Percentiles rank a stretch among this genome's conserved stretches.
phyloP scores from a whole-genome alignment of 768 basidiomycete species.

The Kwoniella sp. region DNA sequence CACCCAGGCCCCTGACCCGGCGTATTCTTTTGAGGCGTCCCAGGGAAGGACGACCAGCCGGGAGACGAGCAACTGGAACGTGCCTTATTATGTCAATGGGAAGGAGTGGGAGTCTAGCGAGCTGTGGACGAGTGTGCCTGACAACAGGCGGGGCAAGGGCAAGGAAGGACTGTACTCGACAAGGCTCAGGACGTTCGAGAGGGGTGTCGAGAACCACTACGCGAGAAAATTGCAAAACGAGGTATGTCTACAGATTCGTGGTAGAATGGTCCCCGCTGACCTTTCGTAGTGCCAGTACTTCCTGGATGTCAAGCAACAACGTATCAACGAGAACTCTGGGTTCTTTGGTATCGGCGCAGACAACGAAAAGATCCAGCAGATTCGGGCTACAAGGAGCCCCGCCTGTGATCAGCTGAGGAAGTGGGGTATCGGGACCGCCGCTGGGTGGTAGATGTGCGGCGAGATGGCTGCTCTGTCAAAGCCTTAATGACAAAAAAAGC shows the following conservation, averaged over 20 bases:
- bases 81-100: conserved; percentile 79
- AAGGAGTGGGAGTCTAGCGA: conserved; percentile 73
- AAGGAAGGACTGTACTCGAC: conserved; percentile 37
- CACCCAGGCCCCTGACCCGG: conserved; percentile 68
- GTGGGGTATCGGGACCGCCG: conserved; percentile 22
- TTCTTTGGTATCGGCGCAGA: conserved; percentile 89
- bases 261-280: background rate
- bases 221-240: conserved; percentile 63
- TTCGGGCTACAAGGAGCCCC: conserved; percentile 65
- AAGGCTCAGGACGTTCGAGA: conserved; percentile 65
- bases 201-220: conserved; percentile 68
- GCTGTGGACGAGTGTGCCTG: conserved; percentile 56
- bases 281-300: conserved; percentile 62
- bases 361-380: conserved; percentile 76
- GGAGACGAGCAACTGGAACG: conserved; percentile 63
- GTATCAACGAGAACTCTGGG: conserved; percentile 72
- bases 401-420: conserved; percentile 60
- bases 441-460: background rate
- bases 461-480: no score
- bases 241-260: conserved; percentile 38
- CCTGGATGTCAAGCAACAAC: conserved; percentile 63
- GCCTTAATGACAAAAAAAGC: no score
- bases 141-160: conserved; percentile 24
- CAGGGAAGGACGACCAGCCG: conserved; percentile 61
- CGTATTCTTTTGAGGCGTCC: conserved; percentile 62